These are phyloP conservation scores for Jamesozyma jinghongensis DNA, from an alignment of 805 yeast species.

Conservation along the genomic window DNA sequence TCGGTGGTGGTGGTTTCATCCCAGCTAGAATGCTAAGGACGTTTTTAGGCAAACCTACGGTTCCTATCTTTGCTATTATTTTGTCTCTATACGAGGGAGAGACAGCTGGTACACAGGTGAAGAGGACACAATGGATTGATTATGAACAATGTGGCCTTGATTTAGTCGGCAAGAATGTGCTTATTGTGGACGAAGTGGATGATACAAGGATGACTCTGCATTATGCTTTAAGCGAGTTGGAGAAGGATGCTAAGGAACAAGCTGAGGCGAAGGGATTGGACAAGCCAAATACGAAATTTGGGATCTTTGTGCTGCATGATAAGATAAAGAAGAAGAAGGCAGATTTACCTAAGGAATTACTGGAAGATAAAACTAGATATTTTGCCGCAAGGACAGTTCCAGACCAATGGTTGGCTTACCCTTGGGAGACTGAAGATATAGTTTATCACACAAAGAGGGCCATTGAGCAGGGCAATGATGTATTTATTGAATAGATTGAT, in stretches of 20 bases:
- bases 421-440: slow-evolving; percentile 77
- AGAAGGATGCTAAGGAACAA: slow-evolving; percentile 60
- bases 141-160: slow-evolving; percentile 51
- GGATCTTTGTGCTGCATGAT: slow-evolving; percentile 71
- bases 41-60: slow-evolving; percentile 78
- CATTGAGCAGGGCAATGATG: slow-evolving; percentile 65
- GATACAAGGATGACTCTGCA: slow-evolving; percentile 80
- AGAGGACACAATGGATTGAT: slow-evolving; percentile 79
- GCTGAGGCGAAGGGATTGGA: slow-evolving; percentile 44
- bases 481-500: slow-evolving; percentile 24
- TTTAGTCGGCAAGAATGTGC: slow-evolving; percentile 58
- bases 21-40: slow-evolving; percentile 96
- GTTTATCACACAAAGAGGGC: slow-evolving; percentile 66
- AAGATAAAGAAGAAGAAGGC: slow-evolving; percentile 66
- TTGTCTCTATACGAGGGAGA: slow-evolving; percentile 80
- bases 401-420: slow-evolving; percentile 79
- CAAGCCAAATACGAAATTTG: slow-evolving; percentile 51
- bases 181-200: slow-evolving; percentile 78
- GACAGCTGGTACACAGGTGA: slow-evolving; percentile 53
- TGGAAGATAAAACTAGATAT: slow-evolving; percentile 48
- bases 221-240: slow-evolving; percentile 65
- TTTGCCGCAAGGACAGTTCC: slow-evolving; percentile 69
- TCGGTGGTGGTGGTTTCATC: slow-evolving; percentile 96
- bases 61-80: slow-evolving; percentile 91
- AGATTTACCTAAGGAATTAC: slow-evolving; percentile 54